Base-by-base conservation (phyloP, 2,329 filamentous ascomycete genomes). In the Pseudogymnoascus sp. region DNA sequence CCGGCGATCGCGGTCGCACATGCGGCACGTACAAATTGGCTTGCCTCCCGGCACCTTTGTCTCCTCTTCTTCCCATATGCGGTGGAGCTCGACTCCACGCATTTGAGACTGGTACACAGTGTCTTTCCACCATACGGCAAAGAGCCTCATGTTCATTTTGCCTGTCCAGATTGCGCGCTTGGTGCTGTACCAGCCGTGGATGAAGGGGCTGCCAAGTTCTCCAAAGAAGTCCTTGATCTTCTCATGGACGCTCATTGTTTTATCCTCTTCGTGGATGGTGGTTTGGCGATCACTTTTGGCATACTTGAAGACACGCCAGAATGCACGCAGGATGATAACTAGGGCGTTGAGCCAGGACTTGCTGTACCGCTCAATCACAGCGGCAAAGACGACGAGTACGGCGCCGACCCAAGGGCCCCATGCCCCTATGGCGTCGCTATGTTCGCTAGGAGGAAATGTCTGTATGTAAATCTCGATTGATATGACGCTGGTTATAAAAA, bases 321-420 rank as follows among this genome's bases (percentile, higher is more conserved):
- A 2, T 19, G 50, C 50, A 11, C 50, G 50, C 3, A 57, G 9
- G 8, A 57, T 1, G n/a, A 57, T 6, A 57, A 57, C 2, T 19
- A 57, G 2, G n/a, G 50, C 15, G n/a, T 19, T 44, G 8, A 64
- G n/a, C 63, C 64, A 65, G 1, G 60, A 42, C 17, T 17, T n/a
- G 13, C 15, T 21, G 38, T 65, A 65, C n/a, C 40, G 44, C 3
- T 64, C 57, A 7, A 65, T 64, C 2, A 65, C 31, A 9, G 64
- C 60, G 8, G 64, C 64, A 10, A 65, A 5, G 10, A 65, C 33
- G 7, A 65, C 64, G 4, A 65, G 31, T 15, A 9, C 8, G 3
- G 64, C 64, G 28, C 64, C 64, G 31, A 64, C 64, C 64, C 64
- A 65, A 19, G 64, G 42, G 7, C 63, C 64, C 64, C 64, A 65